A percentile compares a stretch with the other conserved stretches of the same genome.
Conservation (phyloP, 1,284 basidiomycete genomes). For the Pyrrhoderma noxium region DNA sequence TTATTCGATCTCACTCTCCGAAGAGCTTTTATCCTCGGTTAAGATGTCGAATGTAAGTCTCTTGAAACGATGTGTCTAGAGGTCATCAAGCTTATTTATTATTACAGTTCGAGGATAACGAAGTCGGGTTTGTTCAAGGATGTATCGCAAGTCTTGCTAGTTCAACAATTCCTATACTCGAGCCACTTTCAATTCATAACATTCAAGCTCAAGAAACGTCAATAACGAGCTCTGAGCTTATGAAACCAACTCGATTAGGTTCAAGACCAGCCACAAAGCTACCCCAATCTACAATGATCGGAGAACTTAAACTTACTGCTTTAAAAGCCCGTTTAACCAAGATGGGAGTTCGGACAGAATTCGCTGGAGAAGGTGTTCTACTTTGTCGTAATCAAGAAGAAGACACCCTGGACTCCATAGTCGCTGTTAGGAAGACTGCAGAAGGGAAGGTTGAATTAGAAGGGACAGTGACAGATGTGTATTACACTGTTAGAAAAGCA, state of each 20-base stretch:
- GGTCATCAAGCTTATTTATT: slow-evolving; percentile 1
- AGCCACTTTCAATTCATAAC: slow-evolving; percentile 32
- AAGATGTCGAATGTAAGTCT: slow-evolving; percentile 80
- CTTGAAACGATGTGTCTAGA: not conserved
- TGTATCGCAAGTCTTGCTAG: slow-evolving; percentile 76
- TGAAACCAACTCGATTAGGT: slow-evolving; percentile 43
- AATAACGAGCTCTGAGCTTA: slow-evolving; percentile 21
- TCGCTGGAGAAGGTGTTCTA: slow-evolving; percentile 92
- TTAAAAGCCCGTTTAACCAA: slow-evolving; percentile 72
- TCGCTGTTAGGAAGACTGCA: slow-evolving; percentile 82
- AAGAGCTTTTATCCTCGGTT: slow-evolving; percentile 72
- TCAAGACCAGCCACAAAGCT: slow-evolving; percentile 52
- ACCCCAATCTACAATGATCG: slow-evolving; percentile 89
- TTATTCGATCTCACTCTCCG: slow-evolving; percentile 91
- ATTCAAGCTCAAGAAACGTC: not conserved
- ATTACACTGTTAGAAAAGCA: slow-evolving; percentile 80
- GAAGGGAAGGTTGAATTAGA: slow-evolving; percentile 83
- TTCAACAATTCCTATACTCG: slow-evolving; percentile 66
- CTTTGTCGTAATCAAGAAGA: slow-evolving; percentile 73
- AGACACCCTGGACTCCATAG: slow-evolving; percentile 42
- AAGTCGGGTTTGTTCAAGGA: slow-evolving; percentile 87
- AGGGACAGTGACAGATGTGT: slow-evolving; percentile 81
- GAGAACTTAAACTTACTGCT: slow-evolving; percentile 84
- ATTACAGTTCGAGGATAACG: slow-evolving; percentile 89
- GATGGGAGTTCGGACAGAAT: slow-evolving; percentile 79